phyloP scores from a whole-genome alignment of 495 filamentous ascomycete species.

The Podospora didyma region DNA sequence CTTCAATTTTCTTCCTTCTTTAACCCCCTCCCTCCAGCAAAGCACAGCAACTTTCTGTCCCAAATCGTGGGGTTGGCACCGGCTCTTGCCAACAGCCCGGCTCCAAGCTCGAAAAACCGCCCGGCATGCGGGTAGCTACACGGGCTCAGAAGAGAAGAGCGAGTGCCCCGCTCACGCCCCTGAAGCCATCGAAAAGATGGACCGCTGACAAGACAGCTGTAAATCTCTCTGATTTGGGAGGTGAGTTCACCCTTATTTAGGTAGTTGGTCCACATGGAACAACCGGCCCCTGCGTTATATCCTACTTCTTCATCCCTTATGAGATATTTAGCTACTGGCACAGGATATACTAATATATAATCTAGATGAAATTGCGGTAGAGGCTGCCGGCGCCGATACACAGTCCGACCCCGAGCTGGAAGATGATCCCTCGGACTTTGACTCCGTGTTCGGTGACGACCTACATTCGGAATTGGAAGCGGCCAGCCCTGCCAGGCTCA shows the following conservation, averaged over 20 bases:
- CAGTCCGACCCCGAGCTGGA: conserved; percentile 1
- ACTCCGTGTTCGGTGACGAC: background rate
- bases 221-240: background rate
- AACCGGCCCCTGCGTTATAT: background rate
- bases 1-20: conserved; percentile 2
- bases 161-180: background rate
- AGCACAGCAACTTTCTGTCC: background rate
- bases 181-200: background rate
- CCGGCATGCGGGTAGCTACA: background rate
- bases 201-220: background rate
- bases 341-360: background rate
- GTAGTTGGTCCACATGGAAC: background rate
- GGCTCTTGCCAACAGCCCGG: background rate
- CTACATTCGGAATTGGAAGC: conserved; percentile 1
- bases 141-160: conserved; percentile 1
- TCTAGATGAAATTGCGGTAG: background rate
- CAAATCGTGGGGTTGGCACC: conserved; percentile 1
- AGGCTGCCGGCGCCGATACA: background rate
- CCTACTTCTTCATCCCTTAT: background rate
- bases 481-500: background rate
- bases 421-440: background rate
- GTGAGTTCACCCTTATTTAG: background rate
- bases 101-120: conserved; percentile 2
- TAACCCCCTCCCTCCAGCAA: background rate
- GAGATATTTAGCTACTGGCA: background rate